These are phyloP conservation scores for Acacia crassicarpa DNA, from an alignment of 306 rosid genomes.

Conservation along the genomic window DNA sequence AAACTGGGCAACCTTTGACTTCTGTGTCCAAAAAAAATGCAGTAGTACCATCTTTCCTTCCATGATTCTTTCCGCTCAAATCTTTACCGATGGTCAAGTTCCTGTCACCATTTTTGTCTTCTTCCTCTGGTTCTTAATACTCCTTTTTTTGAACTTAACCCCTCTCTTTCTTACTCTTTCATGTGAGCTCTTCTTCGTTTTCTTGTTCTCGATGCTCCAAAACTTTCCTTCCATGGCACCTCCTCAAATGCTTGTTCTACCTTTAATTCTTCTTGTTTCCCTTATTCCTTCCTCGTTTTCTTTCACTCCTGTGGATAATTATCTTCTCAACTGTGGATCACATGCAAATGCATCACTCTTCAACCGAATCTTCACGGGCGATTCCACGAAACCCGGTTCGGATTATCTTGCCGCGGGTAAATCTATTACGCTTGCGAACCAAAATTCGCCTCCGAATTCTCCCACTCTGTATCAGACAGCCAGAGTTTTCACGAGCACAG, in stretches of 20 bases:
- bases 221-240: slow-evolving; percentile 51
- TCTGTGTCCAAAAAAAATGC: slow-evolving; percentile 26
- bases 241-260: slow-evolving; percentile 22
- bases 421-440: slow-evolving; percentile 54
- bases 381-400: slow-evolving; percentile 47
- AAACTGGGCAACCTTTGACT: slow-evolving; percentile 33
- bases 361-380: slow-evolving; percentile 58
- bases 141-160: neutral
- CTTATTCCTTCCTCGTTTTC: slow-evolving; percentile 42
- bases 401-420: slow-evolving; percentile 46
- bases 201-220: neutral
- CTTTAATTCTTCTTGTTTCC: slow-evolving; percentile 30
- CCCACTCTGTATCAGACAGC: slow-evolving; percentile 64
- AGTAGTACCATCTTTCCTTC: slow-evolving; percentile 15
- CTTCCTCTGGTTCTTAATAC: slow-evolving; percentile 12
- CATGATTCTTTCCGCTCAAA: slow-evolving; percentile 9
- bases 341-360: slow-evolving; percentile 51
- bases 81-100: slow-evolving; percentile 25
- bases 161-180: neutral
- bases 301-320: slow-evolving; percentile 71
- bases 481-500: slow-evolving; percentile 64
- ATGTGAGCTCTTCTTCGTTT: neutral
- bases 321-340: slow-evolving; percentile 84
- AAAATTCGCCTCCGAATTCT: slow-evolving; percentile 52
- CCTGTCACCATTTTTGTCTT: slow-evolving; percentile 28